These are phyloP conservation scores for Diplodia corticola DNA, from an alignment of 2,329 filamentous ascomycete genomes.

Conservation along the genomic window DNA sequence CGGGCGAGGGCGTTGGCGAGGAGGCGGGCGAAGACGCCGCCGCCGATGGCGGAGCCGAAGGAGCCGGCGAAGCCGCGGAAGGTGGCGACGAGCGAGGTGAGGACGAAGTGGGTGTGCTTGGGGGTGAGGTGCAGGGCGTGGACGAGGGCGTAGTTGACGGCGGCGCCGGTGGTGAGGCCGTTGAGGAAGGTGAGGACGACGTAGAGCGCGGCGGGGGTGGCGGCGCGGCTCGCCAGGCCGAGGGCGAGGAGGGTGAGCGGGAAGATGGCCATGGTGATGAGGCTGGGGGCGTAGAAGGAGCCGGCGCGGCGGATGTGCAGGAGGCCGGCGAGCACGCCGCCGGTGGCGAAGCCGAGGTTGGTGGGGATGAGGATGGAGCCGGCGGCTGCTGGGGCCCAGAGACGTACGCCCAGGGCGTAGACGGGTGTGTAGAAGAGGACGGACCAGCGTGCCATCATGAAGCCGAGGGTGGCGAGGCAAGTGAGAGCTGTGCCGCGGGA, in stretches of 20 bases:
- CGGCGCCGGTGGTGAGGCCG: constrained; percentile 70
- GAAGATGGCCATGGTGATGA: constrained; percentile 65
- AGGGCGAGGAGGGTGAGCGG: constrained; percentile 59
- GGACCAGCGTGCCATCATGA: constrained; percentile 80
- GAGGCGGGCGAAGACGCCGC: constrained; percentile 69
- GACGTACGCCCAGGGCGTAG: constrained; percentile 74
- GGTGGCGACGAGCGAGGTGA: constrained; percentile 73
- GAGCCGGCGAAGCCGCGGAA: constrained; percentile 80
- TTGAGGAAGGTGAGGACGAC: constrained; percentile 66
- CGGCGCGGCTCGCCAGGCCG: constrained; percentile 56
- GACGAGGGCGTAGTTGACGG: constrained; percentile 78
- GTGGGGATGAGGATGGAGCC: constrained; percentile 79
- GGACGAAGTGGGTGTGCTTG: constrained; percentile 68
- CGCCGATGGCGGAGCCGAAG: constrained; percentile 77
- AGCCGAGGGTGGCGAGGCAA: constrained; percentile 70
- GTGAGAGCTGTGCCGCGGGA: constrained; percentile 71
- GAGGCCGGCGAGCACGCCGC: constrained; percentile 71
- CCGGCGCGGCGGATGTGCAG: constrained; percentile 73
- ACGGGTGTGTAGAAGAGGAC: constrained; percentile 80
- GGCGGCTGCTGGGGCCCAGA: constrained; percentile 67
- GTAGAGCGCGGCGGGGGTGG: constrained; percentile 55
- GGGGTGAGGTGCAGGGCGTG: constrained; percentile 74
- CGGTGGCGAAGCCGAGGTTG: constrained; percentile 74
- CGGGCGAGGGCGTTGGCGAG: constrained; percentile 57
- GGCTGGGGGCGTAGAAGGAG: constrained; percentile 68